Conservation (phyloP, 2,329 filamentous ascomycete species). For the Tolypocladium inflatum region DNA sequence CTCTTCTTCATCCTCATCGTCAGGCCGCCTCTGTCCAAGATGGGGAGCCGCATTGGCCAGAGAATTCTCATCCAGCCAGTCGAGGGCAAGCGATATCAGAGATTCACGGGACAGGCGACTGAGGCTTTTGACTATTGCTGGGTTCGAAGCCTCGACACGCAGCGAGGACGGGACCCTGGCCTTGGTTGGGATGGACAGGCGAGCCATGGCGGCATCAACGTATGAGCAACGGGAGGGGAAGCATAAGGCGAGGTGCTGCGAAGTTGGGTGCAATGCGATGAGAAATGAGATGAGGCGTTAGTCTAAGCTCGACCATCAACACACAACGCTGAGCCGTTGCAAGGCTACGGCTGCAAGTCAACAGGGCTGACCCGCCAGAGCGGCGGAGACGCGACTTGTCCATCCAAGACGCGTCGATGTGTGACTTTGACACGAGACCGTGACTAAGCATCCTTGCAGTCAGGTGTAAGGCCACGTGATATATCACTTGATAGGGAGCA, state of each 20-base stretch:
- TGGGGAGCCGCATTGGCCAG: conserved; percentile 39
- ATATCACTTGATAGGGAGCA: too few relatives aligned
- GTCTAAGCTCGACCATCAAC: background rate
- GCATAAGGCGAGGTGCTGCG: background rate
- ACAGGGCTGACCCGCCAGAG: background rate
- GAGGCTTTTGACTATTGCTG: conserved; percentile 56
- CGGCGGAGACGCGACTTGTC: background rate
- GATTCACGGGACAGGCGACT: conserved; percentile 62
- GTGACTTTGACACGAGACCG: too few relatives aligned
- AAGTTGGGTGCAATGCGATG: background rate
- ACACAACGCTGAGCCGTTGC: background rate
- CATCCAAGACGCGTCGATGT: background rate
- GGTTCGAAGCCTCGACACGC: conserved; percentile 56
- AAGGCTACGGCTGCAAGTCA: background rate
- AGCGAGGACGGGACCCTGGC: conserved; percentile 63
- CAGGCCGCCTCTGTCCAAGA: conserved; percentile 14
- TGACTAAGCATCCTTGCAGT: background rate
- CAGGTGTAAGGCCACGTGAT: background rate
- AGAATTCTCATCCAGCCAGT: conserved; percentile 67
- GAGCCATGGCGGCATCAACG: conserved; percentile 30
- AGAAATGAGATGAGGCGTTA: background rate
- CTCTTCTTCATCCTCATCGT: conserved; percentile 10
- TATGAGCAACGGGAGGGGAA: background rate
- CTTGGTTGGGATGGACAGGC: conserved; percentile 59
- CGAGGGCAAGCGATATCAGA: conserved; percentile 60